Conservation (phyloP, 352 stramenopile genomes). For the Phytophthora crassamura region DNA sequence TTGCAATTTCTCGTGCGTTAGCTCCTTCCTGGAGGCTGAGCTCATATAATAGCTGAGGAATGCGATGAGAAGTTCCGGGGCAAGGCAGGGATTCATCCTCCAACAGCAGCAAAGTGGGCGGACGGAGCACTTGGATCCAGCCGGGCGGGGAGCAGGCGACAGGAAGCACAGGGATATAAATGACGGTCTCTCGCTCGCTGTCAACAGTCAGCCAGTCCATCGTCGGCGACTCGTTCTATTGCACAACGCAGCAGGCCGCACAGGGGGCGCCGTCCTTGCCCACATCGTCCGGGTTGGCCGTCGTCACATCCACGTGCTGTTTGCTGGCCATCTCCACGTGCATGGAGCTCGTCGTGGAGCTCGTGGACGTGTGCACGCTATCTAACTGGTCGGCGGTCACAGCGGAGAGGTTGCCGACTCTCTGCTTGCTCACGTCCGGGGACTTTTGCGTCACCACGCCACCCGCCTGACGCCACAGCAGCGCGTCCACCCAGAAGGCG, state of each 20-base stretch:
- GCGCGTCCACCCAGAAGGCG: slow-evolving; percentile 86
- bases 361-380: slow-evolving; percentile 23
- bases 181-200: slow-evolving; percentile 16
- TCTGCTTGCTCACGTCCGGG: slow-evolving; percentile 53
- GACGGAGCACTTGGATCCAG: slow-evolving; percentile 8
- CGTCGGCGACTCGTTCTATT: slow-evolving; percentile 49
- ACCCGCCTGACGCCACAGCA: slow-evolving; percentile 85
- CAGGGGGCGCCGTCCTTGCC: slow-evolving; percentile 58
- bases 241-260: slow-evolving; percentile 71
- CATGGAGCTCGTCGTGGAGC: slow-evolving; percentile 31
- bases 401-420: slow-evolving; percentile 43
- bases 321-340: slow-evolving; percentile 38
- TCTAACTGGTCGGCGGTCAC: slow-evolving; percentile 49
- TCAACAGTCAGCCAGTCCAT: slow-evolving; percentile 14
- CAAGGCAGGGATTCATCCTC: slow-evolving; percentile 13
- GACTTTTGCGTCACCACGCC: slow-evolving; percentile 84
- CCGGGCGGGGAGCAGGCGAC: slow-evolving; percentile 9
- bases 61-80: slow-evolving; percentile 24
- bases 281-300: slow-evolving; percentile 33
- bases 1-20: slow-evolving; percentile 44
- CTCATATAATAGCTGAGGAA: slow-evolving; percentile 40
- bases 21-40: slow-evolving; percentile 30
- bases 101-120: slow-evolving; percentile 6
- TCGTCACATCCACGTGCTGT: slow-evolving; percentile 26
- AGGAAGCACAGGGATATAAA: slow-evolving; percentile 35